These are phyloP conservation scores for Cudoniella acicularis DNA, from an alignment of 495 filamentous ascomycete species.

Conservation along the genomic window DNA sequence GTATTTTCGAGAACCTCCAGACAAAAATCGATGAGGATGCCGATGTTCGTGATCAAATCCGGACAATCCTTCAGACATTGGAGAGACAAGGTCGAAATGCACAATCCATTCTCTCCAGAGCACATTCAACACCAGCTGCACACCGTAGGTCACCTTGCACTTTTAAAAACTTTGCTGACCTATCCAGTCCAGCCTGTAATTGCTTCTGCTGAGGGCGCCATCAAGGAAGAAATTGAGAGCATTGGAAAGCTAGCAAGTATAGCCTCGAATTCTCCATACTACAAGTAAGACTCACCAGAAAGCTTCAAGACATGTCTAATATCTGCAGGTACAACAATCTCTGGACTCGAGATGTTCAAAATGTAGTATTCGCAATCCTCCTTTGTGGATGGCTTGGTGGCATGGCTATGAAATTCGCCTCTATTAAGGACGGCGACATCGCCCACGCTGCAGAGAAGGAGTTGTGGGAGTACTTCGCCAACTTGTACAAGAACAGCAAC, in stretches of 20 bases:
- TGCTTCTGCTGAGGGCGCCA: conserved; percentile 48
- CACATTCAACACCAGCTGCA: conserved; percentile 78
- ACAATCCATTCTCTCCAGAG: conserved; percentile 77
- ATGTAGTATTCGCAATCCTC: conserved; percentile 68
- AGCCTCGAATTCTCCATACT: conserved; percentile 84
- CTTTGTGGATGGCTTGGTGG: conserved; percentile 77
- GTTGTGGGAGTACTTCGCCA: conserved; percentile 81
- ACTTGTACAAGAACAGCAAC: conserved; percentile 89
- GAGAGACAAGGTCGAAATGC: conserved; percentile 62
- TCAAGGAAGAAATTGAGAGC: conserved; percentile 52
- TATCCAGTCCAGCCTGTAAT: conserved; percentile 34
- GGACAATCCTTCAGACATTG: conserved; percentile 73
- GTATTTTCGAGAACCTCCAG: conserved; percentile 85
- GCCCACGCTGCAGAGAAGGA: conserved; percentile 69
- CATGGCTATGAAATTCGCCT: conserved; percentile 60
- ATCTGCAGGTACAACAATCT: conserved; percentile 65
- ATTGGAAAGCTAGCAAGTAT: conserved; percentile 60
- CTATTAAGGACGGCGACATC: conserved; percentile 54
- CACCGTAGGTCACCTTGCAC: conserved; percentile 56
- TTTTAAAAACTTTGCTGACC: conserved; percentile 7
- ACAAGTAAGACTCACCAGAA: conserved; percentile 55
- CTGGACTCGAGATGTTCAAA: conserved; percentile 84
- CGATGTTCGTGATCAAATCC: conserved; percentile 74
- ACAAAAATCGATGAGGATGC: conserved; percentile 85
- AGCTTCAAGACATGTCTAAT: not conserved